These are phyloP conservation scores for Vitis riparia DNA, from an alignment of 164 flowering plant genomes.

Conservation along the genomic window DNA sequence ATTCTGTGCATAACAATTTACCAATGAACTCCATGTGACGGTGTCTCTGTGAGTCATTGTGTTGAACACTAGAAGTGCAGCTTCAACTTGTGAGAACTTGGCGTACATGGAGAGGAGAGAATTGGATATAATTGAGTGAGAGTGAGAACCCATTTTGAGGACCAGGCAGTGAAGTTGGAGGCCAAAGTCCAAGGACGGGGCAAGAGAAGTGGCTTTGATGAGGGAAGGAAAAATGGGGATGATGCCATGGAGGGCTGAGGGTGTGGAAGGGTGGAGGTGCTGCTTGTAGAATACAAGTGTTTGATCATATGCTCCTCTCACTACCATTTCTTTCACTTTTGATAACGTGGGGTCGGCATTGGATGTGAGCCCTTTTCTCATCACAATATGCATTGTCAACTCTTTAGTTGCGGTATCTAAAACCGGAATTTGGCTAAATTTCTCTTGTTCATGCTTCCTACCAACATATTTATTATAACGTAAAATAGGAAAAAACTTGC, in stretches of 20 bases:
- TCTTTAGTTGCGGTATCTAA: no score
- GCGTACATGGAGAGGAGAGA: constrained; percentile 58
- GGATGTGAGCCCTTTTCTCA: neutral
- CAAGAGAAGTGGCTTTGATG: constrained; percentile 48
- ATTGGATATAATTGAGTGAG: constrained; percentile 42
- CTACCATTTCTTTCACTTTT: constrained; percentile 31
- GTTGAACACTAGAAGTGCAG: constrained; percentile 50
- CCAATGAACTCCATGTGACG: constrained; percentile 55
- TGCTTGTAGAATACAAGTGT: constrained; percentile 33
- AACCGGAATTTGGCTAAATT: no score
- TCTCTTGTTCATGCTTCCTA: no score
- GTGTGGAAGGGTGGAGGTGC: constrained; percentile 28
- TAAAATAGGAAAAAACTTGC: no score
- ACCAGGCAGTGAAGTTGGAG: constrained; percentile 47
- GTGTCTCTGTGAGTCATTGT: constrained; percentile 51
- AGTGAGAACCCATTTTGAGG: constrained; percentile 35
- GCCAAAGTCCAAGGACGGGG: constrained; percentile 28
- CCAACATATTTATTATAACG: no score
- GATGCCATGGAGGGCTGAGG: constrained; percentile 9
- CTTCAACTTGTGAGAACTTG: constrained; percentile 19
- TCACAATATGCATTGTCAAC: no score
- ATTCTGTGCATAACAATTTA: constrained; percentile 45
- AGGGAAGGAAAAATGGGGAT: constrained; percentile 44
- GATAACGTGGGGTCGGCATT: neutral
- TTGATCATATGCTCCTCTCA: constrained; percentile 27